Evolutionary conservation across 164 flowering plant genomes (phyloP).

Genomic region (Vitis amurensis): DNA sequence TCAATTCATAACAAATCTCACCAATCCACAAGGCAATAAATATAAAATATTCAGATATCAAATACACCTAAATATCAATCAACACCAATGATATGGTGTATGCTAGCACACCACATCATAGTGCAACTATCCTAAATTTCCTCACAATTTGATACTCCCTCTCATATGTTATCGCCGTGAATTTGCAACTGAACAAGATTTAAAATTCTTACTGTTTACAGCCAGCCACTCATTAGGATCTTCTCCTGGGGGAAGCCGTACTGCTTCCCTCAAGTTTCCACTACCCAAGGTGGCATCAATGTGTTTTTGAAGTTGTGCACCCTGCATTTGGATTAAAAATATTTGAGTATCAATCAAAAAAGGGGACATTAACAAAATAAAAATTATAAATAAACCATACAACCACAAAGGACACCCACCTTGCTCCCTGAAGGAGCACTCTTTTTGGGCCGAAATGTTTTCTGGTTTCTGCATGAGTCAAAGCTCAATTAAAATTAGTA

Average conservation of each 20-base stretch:
- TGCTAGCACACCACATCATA: too few species aligned
- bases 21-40: too few species aligned
- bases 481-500: background rate
- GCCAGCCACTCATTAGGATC: constrained; percentile 79
- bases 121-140: too few species aligned
- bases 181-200: background rate
- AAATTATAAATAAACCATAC: background rate
- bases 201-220: constrained; percentile 49
- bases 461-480: constrained; percentile 53
- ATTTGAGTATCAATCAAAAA: background rate
- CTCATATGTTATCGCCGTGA: too few species aligned
- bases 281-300: constrained; percentile 78
- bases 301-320: constrained; percentile 68
- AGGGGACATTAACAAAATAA: background rate
- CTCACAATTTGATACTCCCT: too few species aligned
- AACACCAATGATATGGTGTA: too few species aligned
- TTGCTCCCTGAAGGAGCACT: constrained; percentile 65
- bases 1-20: too few species aligned
- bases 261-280: constrained; percentile 81
- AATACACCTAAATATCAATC: too few species aligned
- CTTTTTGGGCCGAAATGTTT: constrained; percentile 75
- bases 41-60: too few species aligned
- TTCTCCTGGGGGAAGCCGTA: constrained; percentile 70
- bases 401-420: constrained; percentile 26
- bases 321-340: constrained; percentile 31